Conservation (phyloP, 768 basidiomycete genomes). For the Strobilomyces echinocephalus region DNA sequence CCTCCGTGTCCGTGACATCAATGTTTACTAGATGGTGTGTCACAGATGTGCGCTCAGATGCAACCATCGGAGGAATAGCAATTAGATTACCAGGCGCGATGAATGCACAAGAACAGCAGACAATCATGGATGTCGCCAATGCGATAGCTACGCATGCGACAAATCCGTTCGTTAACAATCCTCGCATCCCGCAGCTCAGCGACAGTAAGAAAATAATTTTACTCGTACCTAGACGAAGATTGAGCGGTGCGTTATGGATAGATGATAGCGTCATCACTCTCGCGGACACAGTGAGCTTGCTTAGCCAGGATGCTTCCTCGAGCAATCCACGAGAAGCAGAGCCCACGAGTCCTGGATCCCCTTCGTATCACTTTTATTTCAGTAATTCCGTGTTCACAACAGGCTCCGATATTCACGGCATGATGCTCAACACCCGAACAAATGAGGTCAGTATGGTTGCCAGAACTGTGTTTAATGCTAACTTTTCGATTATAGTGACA, state of each 20-base stretch:
- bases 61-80: too few relatives aligned
- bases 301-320: background rate
- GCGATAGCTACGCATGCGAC: too few relatives aligned
- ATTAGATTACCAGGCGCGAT: too few relatives aligned
- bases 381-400: constrained; percentile 1
- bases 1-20: too few relatives aligned
- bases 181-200: background rate
- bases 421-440: background rate
- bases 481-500: background rate
- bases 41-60: background rate
- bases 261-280: background rate
- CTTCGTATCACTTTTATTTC: background rate
- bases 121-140: too few relatives aligned
- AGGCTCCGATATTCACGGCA: background rate
- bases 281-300: constrained; percentile 1
- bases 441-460: background rate
- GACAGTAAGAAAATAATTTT: background rate
- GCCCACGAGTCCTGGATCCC: background rate
- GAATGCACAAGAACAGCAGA: too few relatives aligned
- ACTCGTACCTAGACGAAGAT: background rate
- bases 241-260: background rate
- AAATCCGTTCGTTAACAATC: background rate
- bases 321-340: background rate
- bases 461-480: background rate
- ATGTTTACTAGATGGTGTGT: background rate